phyloP scores from a whole-genome alignment of 176 grass and related monocot species.

The Hsuehochloa calcarea region DNA sequence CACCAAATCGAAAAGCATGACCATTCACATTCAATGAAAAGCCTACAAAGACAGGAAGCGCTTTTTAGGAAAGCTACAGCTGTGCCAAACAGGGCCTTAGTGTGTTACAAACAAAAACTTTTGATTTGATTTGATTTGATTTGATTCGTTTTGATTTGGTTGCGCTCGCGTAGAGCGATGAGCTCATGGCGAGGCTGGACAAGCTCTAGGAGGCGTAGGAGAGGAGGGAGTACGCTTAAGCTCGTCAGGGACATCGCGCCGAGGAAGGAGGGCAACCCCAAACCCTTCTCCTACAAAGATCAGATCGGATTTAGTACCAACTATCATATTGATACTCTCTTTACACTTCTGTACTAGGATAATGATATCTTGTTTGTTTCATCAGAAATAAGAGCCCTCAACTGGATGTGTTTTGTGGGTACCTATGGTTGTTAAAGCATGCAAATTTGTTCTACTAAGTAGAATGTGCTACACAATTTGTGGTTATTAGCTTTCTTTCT shows the following conservation, averaged over 20 bases:
- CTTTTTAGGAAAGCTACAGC: no score
- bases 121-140: not conserved
- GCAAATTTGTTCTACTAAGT: not conserved
- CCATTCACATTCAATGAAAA: no score
- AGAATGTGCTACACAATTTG: no score
- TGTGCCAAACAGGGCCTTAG: no score
- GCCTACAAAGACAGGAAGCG: no score
- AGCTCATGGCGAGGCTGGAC: conserved; percentile 80
- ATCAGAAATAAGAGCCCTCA: not conserved
- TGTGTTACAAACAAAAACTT: no score
- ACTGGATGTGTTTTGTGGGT: no score
- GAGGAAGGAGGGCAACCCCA: conserved; percentile 49
- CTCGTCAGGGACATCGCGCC: no score
- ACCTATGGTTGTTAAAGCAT: not conserved
- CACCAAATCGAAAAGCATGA: no score
- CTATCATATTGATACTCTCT: not conserved
- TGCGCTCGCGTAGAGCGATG: conserved; percentile 57
- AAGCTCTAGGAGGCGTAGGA: conserved; percentile 80
- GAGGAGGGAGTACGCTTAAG: no score
- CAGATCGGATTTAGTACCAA: conserved; percentile 88
- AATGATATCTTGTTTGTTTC: not conserved
- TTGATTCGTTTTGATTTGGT: not conserved
- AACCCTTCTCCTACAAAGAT: conserved; percentile 86
- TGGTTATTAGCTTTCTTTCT: no score
- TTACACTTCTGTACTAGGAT: no score